These are phyloP conservation scores for Berberis vulgaris DNA, from an alignment of 164 flowering plant genomes.

Conservation along the genomic window DNA sequence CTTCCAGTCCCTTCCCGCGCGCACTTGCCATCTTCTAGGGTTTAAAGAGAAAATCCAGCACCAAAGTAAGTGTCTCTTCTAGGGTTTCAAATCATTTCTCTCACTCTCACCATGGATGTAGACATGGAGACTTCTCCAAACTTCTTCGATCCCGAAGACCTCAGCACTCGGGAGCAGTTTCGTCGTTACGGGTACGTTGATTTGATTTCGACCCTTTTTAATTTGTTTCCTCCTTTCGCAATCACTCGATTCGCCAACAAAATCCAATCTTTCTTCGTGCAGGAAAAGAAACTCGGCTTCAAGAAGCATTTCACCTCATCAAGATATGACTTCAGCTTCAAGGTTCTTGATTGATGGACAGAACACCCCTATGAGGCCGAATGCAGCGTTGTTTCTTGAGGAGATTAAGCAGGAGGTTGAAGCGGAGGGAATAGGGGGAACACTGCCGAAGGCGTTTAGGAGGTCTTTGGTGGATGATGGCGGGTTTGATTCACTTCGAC, in stretches of 20 bases:
- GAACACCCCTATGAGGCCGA: constrained; percentile 44
- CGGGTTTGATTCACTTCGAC: constrained; percentile 29
- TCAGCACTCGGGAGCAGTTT: constrained; percentile 48
- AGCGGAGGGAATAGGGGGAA: constrained; percentile 28
- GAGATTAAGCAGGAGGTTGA: constrained; percentile 79
- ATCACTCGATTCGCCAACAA: neutral
- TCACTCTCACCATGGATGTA: constrained; percentile 27
- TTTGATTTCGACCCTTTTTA: neutral
- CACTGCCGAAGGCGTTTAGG: constrained; percentile 27
- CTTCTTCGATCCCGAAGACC: constrained; percentile 68
- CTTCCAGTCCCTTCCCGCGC: no score
- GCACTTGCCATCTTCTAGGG: no score
- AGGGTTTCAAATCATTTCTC: constrained; percentile 7
- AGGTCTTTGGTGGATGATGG: constrained; percentile 34
- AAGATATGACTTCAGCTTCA: constrained; percentile 30
- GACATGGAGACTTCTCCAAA: constrained; percentile 62
- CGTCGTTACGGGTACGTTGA: constrained; percentile 74
- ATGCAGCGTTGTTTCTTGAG: constrained; percentile 82
- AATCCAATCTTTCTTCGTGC: constrained; percentile 1
- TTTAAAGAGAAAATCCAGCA: no score
- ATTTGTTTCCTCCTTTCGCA: neutral
- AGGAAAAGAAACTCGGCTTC: constrained; percentile 61
- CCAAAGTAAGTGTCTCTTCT: neutral
- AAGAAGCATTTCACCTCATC: constrained; percentile 32
- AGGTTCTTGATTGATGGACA: constrained; percentile 46